Percentiles rank a stretch among this genome's conserved stretches.
These are phyloP conservation scores for Vaccinium myrtillus DNA, from an alignment of 148 eudicot genomes.

Conservation along the genomic window DNA sequence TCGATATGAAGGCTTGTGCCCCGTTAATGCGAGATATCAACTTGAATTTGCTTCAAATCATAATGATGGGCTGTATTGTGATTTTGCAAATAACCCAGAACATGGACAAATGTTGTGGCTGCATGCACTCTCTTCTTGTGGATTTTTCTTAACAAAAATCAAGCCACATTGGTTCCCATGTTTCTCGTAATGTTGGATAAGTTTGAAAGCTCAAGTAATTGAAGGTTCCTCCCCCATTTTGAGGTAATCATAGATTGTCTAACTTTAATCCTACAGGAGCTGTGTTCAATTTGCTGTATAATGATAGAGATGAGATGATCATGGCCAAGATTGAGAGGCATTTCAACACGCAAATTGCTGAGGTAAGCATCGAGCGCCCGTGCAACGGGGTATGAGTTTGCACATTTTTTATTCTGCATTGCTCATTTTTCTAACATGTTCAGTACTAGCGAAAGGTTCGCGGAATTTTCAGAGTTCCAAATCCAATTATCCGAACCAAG, in stretches of 20 bases:
- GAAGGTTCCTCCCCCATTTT: background rate
- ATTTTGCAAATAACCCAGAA: background rate
- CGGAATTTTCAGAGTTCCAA: background rate
- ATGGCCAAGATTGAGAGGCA: constrained; percentile 77
- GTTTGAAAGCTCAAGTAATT: background rate
- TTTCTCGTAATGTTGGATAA: background rate
- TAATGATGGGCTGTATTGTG: background rate
- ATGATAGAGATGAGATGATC: constrained; percentile 47
- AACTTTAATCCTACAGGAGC: constrained; percentile 61
- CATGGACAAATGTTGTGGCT: background rate
- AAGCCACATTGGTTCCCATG: background rate
- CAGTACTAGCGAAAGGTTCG: background rate
- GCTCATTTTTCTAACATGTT: too few species aligned
- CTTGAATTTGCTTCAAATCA: background rate
- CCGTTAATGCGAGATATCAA: background rate
- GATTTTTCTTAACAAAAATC: background rate
- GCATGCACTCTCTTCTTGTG: background rate
- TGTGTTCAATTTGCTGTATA: constrained; percentile 68
- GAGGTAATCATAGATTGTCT: background rate
- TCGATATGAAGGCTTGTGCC: background rate
- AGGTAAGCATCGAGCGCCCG: constrained; percentile 52
- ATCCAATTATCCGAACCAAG: background rate
- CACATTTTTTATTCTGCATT: background rate
- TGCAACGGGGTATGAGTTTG: background rate
- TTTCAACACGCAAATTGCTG: constrained; percentile 45